Conservation (phyloP, 2,329 filamentous ascomycete species). For the Pseudopyrenochaeta lycopersici region DNA sequence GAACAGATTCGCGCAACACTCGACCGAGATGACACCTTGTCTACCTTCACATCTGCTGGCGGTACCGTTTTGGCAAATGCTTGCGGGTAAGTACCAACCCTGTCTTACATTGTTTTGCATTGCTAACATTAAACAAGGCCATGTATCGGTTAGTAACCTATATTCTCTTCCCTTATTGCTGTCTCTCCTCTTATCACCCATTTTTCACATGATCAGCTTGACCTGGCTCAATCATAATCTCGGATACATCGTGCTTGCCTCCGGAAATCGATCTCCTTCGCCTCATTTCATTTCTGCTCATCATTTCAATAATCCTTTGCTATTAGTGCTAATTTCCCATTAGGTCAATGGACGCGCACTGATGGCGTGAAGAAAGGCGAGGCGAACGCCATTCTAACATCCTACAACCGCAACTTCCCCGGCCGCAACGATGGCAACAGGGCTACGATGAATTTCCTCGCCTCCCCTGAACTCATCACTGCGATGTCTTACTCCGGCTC, state of each 20-base stretch:
- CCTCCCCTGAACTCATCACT: conserved; percentile 94
- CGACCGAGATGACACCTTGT: conserved; percentile 85
- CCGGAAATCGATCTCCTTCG: background rate
- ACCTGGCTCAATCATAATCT: too few species aligned
- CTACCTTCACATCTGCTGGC: conserved; percentile 85
- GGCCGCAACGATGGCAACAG: conserved; percentile 97
- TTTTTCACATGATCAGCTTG: too few species aligned
- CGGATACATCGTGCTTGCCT: conserved; percentile 51
- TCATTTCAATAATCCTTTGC: too few species aligned
- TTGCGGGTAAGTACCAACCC: conserved; percentile 63
- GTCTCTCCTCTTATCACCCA: too few species aligned
- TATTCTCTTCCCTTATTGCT: background rate
- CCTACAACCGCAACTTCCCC: conserved; percentile 98
- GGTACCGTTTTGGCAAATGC: conserved; percentile 93
- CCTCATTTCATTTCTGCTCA: too few species aligned
- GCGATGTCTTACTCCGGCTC: conserved; percentile 92
- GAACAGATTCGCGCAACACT: conserved; percentile 97
- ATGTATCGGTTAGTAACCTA: conserved; percentile 68
- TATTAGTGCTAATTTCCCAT: too few species aligned
- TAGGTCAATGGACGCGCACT: conserved; percentile 83
- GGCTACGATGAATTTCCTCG: conserved; percentile 98
- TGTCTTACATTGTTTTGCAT: background rate
- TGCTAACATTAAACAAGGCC: conserved; percentile 59
- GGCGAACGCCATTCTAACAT: conserved; percentile 92
- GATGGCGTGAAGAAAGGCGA: conserved; percentile 87